Conservation (phyloP, 306 rosid genomes). For the Casuarina cunninghamiana region DNA sequence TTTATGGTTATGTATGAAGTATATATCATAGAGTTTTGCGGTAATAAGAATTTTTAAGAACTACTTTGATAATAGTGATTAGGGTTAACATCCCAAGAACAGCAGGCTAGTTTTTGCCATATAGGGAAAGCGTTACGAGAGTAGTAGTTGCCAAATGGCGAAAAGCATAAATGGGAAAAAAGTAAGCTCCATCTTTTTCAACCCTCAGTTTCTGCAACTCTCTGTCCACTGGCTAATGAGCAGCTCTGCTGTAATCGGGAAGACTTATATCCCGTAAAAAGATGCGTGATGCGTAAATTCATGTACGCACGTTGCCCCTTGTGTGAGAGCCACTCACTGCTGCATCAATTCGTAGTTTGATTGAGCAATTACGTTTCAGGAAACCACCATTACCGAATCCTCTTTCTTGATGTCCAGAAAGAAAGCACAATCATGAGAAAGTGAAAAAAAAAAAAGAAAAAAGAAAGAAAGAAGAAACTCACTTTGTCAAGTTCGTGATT, state of each 20-base stretch:
- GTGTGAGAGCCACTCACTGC: not conserved
- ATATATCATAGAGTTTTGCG: conserved; percentile 31
- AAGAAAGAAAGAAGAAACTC: conserved; percentile 32
- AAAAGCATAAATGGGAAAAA: not conserved
- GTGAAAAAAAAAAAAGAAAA: conserved; percentile 31
- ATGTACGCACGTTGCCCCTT: not conserved
- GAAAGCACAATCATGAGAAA: conserved; percentile 38
- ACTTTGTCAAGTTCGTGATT: conserved; percentile 32
- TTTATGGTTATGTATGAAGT: conserved; percentile 30
- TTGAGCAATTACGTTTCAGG: conserved; percentile 25
- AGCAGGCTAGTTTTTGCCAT: not conserved
- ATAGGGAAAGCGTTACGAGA: not conserved
- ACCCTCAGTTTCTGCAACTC: conserved; percentile 10
- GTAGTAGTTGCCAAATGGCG: not conserved
- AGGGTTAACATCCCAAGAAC: no score
- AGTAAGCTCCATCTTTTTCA: not conserved
- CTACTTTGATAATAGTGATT: no score
- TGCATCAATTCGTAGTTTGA: not conserved
- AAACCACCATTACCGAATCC: conserved; percentile 27
- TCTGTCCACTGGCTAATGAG: conserved; percentile 16
- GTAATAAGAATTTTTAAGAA: conserved; percentile 25
- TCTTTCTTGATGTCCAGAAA: conserved; percentile 29
- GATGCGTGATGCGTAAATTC: no score
- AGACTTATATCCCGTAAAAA: not conserved
- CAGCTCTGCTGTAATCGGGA: conserved; percentile 34